These are phyloP conservation scores for Kodamaea suecica DNA, from an alignment of 1,139 yeast species.

Conservation along the genomic window DNA sequence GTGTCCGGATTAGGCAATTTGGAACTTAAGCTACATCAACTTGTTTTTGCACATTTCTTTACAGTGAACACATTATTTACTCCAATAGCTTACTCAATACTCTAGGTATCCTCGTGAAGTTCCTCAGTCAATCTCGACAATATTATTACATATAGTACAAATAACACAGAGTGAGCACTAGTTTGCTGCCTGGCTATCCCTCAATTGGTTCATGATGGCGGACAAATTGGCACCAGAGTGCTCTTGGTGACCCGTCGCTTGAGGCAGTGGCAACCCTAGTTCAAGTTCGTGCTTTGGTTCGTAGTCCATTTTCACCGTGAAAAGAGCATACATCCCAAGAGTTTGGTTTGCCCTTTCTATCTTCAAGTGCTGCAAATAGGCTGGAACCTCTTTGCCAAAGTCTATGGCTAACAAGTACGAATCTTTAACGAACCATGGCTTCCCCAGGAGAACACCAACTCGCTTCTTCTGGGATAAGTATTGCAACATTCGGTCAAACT, in stretches of 20 bases:
- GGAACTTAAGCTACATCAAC: too few species aligned
- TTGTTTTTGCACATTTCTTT: too few species aligned
- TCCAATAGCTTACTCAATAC: too few species aligned
- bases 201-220: slow-evolving; percentile 15
- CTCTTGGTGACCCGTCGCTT: too few species aligned
- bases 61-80: too few species aligned
- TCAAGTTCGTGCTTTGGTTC: slow-evolving; percentile 19
- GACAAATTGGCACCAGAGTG: slow-evolving; percentile 9
- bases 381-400: slow-evolving; percentile 26
- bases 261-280: slow-evolving; percentile 1
- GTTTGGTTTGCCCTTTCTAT: slow-evolving; percentile 14
- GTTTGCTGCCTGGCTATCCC: slow-evolving; percentile 5
- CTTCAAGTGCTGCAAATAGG: slow-evolving; percentile 23
- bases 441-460: slow-evolving; percentile 60
- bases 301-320: slow-evolving; percentile 47
- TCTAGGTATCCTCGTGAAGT: too few species aligned
- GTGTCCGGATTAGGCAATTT: too few species aligned
- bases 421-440: slow-evolving; percentile 57
- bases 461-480: slow-evolving; percentile 50
- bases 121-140: too few species aligned
- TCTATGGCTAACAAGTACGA: slow-evolving; percentile 56
- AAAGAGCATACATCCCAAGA: slow-evolving; percentile 41
- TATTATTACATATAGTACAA: slow-evolving; percentile 1
- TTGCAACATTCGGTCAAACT: slow-evolving; percentile 48
- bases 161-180: slow-evolving; percentile 3